phyloP scores from a whole-genome alignment of 192 early-diverging fungal species.

The Podila verticillata region DNA sequence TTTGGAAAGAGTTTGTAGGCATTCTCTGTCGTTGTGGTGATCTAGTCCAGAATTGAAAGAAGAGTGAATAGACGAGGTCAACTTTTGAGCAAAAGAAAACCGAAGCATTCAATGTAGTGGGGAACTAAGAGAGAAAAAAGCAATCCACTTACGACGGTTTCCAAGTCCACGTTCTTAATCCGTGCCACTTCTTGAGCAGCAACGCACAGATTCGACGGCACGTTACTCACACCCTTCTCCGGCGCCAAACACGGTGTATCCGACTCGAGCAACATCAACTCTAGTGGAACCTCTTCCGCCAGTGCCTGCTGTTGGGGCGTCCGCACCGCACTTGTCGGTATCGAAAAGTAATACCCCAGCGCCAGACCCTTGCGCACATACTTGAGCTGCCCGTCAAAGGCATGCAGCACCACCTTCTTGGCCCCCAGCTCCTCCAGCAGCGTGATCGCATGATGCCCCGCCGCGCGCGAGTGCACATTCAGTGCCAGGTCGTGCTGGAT shows the following conservation, averaged over 20 bases:
- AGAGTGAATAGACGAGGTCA: background rate
- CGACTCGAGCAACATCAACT: slow-evolving; percentile 63
- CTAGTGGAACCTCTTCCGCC: slow-evolving; percentile 55
- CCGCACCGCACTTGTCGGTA: slow-evolving; percentile 62
- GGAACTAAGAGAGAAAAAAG: background rate
- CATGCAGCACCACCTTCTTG: slow-evolving; percentile 62
- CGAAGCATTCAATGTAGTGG: too few species aligned
- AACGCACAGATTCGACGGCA: slow-evolving; percentile 55
- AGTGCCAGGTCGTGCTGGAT: slow-evolving; percentile 55
- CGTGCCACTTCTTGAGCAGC: slow-evolving; percentile 61
- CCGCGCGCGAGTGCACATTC: slow-evolving; percentile 67
- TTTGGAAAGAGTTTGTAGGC: slow-evolving; percentile 52
- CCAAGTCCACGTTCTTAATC: slow-evolving; percentile 56
- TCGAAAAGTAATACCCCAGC: slow-evolving; percentile 63
- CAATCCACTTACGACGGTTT: slow-evolving; percentile 56
- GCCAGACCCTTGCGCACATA: slow-evolving; percentile 56
- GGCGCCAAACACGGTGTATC: slow-evolving; percentile 66
- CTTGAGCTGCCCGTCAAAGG: slow-evolving; percentile 63
- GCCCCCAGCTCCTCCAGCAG: slow-evolving; percentile 57
- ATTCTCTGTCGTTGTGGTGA: slow-evolving; percentile 49
- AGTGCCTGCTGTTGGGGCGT: slow-evolving; percentile 60
- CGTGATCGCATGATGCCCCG: slow-evolving; percentile 65
- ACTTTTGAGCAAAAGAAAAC: background rate
- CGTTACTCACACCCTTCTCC: slow-evolving; percentile 59
- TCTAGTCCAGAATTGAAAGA: slow-evolving; percentile 18